phyloP scores from a whole-genome alignment of 1,284 basidiomycete genomes.

The Porodaedalea pini region DNA sequence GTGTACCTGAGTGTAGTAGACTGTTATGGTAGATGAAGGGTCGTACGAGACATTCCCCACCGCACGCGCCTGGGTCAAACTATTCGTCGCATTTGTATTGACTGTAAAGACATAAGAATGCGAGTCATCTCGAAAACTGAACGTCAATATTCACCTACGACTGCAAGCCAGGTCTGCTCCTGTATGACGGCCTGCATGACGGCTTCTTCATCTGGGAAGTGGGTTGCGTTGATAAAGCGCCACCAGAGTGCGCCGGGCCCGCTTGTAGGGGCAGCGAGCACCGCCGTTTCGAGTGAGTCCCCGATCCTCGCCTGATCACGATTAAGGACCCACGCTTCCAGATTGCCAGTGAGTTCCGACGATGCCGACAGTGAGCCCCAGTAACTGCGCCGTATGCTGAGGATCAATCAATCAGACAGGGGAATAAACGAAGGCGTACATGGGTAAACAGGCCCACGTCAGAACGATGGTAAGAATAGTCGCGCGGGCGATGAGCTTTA shows the following conservation, averaged over 20 bases:
- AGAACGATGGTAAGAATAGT: constrained; percentile 13
- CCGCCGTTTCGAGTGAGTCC: constrained; percentile 29
- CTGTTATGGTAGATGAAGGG: constrained; percentile 30
- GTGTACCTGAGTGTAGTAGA: constrained; percentile 34
- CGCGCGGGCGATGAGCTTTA: constrained; percentile 15
- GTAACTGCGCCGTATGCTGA: constrained; percentile 28
- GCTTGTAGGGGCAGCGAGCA: constrained; percentile 27
- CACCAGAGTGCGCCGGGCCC: constrained; percentile 31
- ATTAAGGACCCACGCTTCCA: constrained; percentile 43
- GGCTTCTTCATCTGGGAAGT: constrained; percentile 28
- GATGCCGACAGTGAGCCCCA: constrained; percentile 41
- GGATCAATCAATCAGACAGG: neutral
- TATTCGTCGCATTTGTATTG: constrained; percentile 29
- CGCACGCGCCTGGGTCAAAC: constrained; percentile 29
- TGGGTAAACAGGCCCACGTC: constrained; percentile 15
- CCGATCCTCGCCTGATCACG: constrained; percentile 41
- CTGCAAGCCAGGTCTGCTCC: constrained; percentile 34
- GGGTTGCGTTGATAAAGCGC: constrained; percentile 26
- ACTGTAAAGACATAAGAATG: constrained; percentile 25
- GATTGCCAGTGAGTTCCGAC: constrained; percentile 33
- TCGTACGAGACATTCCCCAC: constrained; percentile 34
- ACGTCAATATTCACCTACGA: constrained; percentile 33
- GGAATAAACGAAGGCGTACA: constrained; percentile 10
- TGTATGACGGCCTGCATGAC: constrained; percentile 31
- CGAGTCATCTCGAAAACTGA: neutral